These are phyloP conservation scores for Lactifluus piperatus DNA, from an alignment of 768 basidiomycete genomes.

Conservation along the genomic window DNA sequence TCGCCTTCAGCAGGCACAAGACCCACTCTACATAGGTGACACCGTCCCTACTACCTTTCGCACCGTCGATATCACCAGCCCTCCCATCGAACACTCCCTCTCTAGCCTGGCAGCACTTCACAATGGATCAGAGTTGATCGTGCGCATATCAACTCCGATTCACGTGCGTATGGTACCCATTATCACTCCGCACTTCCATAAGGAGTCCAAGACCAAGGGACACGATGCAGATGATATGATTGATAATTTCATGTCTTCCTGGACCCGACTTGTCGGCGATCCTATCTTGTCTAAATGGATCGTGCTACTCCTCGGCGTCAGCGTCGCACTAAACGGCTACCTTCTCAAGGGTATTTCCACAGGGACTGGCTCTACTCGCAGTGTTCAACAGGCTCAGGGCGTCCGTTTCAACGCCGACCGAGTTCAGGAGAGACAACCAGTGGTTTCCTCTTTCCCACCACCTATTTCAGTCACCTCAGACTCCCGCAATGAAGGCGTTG, in stretches of 20 bases:
- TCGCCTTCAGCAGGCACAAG: conserved; percentile 34
- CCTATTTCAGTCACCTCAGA: background rate
- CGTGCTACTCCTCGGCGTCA: conserved; percentile 76
- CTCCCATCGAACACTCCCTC: conserved; percentile 43
- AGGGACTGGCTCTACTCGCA: conserved; percentile 30
- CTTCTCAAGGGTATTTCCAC: conserved; percentile 79
- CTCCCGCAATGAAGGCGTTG: background rate
- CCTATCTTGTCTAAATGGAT: conserved; percentile 95
- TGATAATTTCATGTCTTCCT: conserved; percentile 82
- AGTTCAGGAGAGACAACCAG: conserved; percentile 11
- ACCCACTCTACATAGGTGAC: conserved; percentile 22
- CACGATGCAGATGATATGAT: conserved; percentile 41
- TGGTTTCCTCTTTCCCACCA: background rate
- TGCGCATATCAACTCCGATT: conserved; percentile 55
- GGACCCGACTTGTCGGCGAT: conserved; percentile 89
- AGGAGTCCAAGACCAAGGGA: conserved; percentile 1
- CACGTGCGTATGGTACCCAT: conserved; percentile 41
- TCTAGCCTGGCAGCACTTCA: conserved; percentile 29
- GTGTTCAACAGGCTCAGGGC: conserved; percentile 19
- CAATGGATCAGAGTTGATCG: conserved; percentile 35
- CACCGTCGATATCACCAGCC: conserved; percentile 64
- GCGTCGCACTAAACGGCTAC: conserved; percentile 87
- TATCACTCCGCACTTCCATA: conserved; percentile 19
- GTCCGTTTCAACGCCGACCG: conserved; percentile 19
- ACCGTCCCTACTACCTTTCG: conserved; percentile 26